Base-by-base conservation (phyloP, 1,284 basidiomycete species). In the Cutaneotrichosporon cyanovorans region DNA sequence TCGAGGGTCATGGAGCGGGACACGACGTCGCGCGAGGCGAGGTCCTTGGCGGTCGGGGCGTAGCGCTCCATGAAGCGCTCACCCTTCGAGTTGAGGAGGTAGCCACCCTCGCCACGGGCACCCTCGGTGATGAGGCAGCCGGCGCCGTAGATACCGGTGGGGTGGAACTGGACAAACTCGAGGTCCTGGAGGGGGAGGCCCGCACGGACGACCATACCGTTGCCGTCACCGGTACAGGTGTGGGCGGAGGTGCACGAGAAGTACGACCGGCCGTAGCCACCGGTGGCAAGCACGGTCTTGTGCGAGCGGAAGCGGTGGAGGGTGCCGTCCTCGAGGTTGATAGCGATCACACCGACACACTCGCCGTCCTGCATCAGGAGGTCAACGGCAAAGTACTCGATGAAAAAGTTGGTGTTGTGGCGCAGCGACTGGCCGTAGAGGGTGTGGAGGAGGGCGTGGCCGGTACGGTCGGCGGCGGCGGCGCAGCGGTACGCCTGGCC, bases 61-160 rank as follows among this genome's bases (percentile, higher is more conserved):
- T 97, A 95, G 73, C 93, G 88, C 75, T 98, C 93, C 95, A 99
- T 99, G 79, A 99, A 99, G 56, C 95, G 87, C 75, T 99, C 95
- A 72, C 95, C 95, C 77, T 97, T 87, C 10, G 90, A 90, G 78
- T 99, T 98, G 71, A 99, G 78, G 59, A 99, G 78, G 75, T 98
- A 98, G 60, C 95, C 95, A 76, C 95, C 95, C 75, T 99, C 95
- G 70, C 95, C 95, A 74, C 95, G 90, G 59, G 93, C 52, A 86
- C 87, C 89, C 78, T 98, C 93, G 22, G 93, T 98, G 72, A 98
- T 98, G 58, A 99, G 78, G 74, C 95, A 99, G 48, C 95, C 95
- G 59, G 95, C 93, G 63, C 95, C 95, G 72, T 98, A 99, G 67
- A 99, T 98, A 76, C 95, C 95, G 39, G 95, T 97, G 9, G 95